A percentile compares a stretch with the other conserved stretches of the same genome.
phyloP scores from a whole-genome alignment of 371 early-diverging fungal species.

The Dinochytrium kinnereticum region DNA sequence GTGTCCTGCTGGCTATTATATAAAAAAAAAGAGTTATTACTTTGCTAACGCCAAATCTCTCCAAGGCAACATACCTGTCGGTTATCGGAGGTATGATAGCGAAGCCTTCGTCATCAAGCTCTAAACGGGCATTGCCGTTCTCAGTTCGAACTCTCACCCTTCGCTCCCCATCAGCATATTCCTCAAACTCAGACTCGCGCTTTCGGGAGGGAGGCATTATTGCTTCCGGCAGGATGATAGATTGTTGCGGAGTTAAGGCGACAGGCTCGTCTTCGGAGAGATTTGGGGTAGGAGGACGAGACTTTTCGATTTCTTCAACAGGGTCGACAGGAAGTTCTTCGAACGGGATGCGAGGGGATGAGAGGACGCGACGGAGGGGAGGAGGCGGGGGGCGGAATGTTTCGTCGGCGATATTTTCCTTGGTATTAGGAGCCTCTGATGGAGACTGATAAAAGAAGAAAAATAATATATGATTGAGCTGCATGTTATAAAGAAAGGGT shows the following conservation, averaged over 20 bases:
- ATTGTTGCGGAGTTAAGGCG: too few species aligned
- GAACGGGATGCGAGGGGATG: conserved; percentile 6
- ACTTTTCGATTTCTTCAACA: background rate
- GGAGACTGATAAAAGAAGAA: background rate
- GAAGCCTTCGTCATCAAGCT: conserved; percentile 14
- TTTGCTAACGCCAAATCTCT: too few species aligned
- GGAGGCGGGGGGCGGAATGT: background rate
- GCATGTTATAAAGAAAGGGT: background rate
- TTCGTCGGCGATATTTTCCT: background rate
- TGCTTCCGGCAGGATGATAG: too few species aligned
- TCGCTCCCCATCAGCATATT: background rate
- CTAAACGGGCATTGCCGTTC: too few species aligned
- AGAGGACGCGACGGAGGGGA: background rate
- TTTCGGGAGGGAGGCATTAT: background rate
- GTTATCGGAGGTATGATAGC: background rate
- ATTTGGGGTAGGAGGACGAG: too few species aligned
- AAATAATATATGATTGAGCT: background rate
- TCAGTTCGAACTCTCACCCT: background rate
- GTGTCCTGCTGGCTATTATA: too few species aligned
- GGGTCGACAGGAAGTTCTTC: background rate
- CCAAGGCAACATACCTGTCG: background rate
- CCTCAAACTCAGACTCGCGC: background rate
- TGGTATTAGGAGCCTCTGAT: background rate
- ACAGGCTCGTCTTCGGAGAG: too few species aligned
- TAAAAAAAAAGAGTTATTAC: too few species aligned